phyloP scores from a whole-genome alignment of 2,329 filamentous ascomycete species.

The Xylariaceae sp. region DNA sequence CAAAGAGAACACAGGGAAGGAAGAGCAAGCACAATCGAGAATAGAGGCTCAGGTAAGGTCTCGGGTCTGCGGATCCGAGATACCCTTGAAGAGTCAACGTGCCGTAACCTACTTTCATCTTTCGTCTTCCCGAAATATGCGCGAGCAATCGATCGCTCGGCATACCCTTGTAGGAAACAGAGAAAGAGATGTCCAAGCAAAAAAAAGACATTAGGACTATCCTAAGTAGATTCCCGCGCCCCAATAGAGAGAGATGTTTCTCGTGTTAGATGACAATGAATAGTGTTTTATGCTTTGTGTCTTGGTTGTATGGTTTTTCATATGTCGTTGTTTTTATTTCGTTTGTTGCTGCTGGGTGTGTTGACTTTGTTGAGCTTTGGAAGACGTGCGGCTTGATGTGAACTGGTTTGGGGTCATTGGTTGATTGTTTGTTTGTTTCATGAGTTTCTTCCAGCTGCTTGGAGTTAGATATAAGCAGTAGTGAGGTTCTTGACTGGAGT shows the following conservation, averaged over 20 bases:
- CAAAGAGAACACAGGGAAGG: too few species aligned
- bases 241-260: conserved; percentile 17
- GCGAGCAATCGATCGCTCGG: too few species aligned
- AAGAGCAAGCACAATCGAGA: neutral
- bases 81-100: conserved; percentile 10
- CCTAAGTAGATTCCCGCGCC: conserved; percentile 12
- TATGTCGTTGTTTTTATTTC: neutral
- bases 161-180: conserved; percentile 2
- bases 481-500: too few species aligned
- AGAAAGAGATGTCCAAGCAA: conserved; percentile 10
- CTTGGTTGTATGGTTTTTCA: neutral
- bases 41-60: conserved; percentile 10
- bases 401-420: neutral
- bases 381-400: neutral
- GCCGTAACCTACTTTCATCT: conserved; percentile 6
- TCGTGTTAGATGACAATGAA: conserved; percentile 12
- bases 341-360: neutral
- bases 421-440: too few species aligned
- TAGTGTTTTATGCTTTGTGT: neutral
- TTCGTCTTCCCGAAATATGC: neutral
- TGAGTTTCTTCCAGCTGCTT: too few species aligned
- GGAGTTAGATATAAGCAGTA: too few species aligned
- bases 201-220: conserved; percentile 6
- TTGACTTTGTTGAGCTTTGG: too few species aligned
- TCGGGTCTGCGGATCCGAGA: conserved; percentile 5